Conservation (phyloP, 345 rosid species). For the Rubroshorea leprosula region DNA sequence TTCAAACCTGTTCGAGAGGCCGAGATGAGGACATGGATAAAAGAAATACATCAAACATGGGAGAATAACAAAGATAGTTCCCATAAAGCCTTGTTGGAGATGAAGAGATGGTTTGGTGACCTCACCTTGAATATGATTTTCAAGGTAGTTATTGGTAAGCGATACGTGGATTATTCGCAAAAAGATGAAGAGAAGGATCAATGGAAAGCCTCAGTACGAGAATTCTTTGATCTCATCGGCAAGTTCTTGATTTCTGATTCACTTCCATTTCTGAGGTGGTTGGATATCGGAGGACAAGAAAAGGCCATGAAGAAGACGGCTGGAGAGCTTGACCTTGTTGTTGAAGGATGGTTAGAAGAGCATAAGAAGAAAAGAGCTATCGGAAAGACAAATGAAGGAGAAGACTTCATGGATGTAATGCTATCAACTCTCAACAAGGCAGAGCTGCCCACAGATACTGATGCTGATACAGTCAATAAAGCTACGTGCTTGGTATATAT, state of each 20-base stretch:
- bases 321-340: conserved; percentile 31
- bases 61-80: conserved; percentile 11
- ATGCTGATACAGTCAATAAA: conserved; percentile 25
- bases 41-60: conserved; percentile 30
- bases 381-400: neutral
- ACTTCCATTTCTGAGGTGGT: conserved; percentile 46
- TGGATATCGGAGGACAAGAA: conserved; percentile 44
- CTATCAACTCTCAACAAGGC: neutral
- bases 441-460: neutral
- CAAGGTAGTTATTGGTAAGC: conserved; percentile 43
- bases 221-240: conserved; percentile 40
- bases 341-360: conserved; percentile 37
- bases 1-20: conserved; percentile 30
- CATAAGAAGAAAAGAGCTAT: conserved; percentile 28
- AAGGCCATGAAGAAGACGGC: conserved; percentile 55
- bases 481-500: conserved; percentile 26
- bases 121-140: conserved; percentile 34
- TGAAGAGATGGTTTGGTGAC: conserved; percentile 38
- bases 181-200: conserved; percentile 22
- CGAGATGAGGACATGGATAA: conserved; percentile 10
- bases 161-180: conserved; percentile 15
- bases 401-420: conserved; percentile 38
- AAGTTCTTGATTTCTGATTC: conserved; percentile 47
- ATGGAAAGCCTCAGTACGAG: conserved; percentile 29
- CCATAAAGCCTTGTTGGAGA: conserved; percentile 30